Evolutionary conservation across 306 rosid genomes (phyloP).

Genomic region (Canavalia ensiformis): DNA sequence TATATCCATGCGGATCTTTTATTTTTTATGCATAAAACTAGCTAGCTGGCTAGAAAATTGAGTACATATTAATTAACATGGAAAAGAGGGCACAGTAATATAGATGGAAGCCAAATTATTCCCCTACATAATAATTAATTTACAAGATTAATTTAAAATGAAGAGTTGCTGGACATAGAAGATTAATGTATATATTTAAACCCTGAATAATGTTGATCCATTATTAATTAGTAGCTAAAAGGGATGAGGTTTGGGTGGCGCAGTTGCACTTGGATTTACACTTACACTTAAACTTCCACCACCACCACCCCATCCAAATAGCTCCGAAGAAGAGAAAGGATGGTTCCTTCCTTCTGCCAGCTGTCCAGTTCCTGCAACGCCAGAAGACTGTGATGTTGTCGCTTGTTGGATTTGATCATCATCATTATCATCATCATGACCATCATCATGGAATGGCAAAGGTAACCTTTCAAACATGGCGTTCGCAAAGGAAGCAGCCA

Average conservation of each 20-base stretch:
- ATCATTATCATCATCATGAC: not conserved
- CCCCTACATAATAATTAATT: not conserved
- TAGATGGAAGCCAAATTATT: not conserved
- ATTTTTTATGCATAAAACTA: not conserved
- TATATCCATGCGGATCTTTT: not conserved
- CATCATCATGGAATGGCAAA: constrained; percentile 54
- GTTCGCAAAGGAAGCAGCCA: constrained; percentile 65
- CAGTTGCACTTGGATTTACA: not conserved
- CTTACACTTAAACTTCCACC: no score
- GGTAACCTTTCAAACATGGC: constrained; percentile 59
- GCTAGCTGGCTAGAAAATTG: not conserved
- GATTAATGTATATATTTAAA: not conserved
- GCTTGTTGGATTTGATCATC: not conserved
- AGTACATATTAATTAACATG: not conserved
- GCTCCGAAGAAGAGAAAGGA: not conserved
- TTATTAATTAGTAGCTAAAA: not conserved
- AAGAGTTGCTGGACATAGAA: not conserved
- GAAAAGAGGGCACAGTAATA: not conserved
- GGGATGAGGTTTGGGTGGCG: not conserved
- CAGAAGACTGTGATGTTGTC: not conserved
- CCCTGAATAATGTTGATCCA: not conserved
- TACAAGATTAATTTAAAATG: not conserved
- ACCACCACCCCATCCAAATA: not conserved
- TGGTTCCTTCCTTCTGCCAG: constrained; percentile 17
- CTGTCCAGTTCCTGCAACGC: not conserved